Conservation (phyloP, 2,329 filamentous ascomycete species). For the Hypoxylon sp. region DNA sequence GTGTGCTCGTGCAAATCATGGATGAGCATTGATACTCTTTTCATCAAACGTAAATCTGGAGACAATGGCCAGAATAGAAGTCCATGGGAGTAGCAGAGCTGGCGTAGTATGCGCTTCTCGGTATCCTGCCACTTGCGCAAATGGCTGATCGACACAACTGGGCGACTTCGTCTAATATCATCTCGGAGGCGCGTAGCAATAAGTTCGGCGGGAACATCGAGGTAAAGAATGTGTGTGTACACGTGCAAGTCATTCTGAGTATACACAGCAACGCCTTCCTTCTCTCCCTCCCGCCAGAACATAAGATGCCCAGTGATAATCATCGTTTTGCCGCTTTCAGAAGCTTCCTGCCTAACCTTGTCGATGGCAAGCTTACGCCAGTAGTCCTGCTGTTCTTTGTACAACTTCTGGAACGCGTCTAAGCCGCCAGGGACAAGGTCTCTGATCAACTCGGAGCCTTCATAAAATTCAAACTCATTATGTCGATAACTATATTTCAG, state of each 20-base stretch:
- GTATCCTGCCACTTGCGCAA: conserved; percentile 63
- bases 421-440: conserved; percentile 63
- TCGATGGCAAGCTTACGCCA: conserved; percentile 64
- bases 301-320: conserved; percentile 71
- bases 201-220: conserved; percentile 58
- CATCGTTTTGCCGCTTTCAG: conserved; percentile 54
- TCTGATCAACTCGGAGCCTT: conserved; percentile 67
- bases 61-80: conserved; percentile 63
- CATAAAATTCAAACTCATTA: conserved; percentile 62
- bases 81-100: conserved; percentile 60
- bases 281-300: conserved; percentile 64
- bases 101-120: conserved; percentile 62
- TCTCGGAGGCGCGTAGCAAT: conserved; percentile 57
- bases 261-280: conserved; percentile 54
- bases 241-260: conserved; percentile 62
- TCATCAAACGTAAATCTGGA: not conserved
- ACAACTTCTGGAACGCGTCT: conserved; percentile 61
- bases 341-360: conserved; percentile 59
- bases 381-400: conserved; percentile 54
- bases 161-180: conserved; percentile 59
- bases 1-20: conserved; percentile 57
- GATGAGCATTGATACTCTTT: conserved; percentile 52
- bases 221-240: conserved; percentile 73
- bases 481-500: conserved; percentile 57
- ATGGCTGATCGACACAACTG: conserved; percentile 54